These are phyloP conservation scores for Tilletia setariae DNA, from an alignment of 1,284 basidiomycete species.

Conservation along the genomic window DNA sequence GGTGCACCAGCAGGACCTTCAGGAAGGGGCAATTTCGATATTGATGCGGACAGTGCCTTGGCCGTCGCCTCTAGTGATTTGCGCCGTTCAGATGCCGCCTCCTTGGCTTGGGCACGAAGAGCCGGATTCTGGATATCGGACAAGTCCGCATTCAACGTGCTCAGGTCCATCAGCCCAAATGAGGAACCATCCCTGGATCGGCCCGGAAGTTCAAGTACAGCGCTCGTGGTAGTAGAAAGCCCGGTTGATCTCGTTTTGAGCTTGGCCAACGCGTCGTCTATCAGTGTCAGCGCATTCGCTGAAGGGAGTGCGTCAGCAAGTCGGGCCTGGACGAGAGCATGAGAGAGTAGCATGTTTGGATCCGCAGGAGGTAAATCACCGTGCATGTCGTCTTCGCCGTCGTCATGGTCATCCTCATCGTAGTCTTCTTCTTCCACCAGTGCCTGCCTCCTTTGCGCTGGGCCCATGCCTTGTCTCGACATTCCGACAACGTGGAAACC, in stretches of 20 bases:
- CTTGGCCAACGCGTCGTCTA: constrained; percentile 29
- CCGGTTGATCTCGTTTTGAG: constrained; percentile 17
- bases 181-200: too few relatives aligned
- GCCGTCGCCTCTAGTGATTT: too few relatives aligned
- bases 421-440: background rate
- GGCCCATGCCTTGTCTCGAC: too few relatives aligned
- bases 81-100: too few relatives aligned
- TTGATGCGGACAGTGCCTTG: too few relatives aligned
- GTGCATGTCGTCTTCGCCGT: constrained; percentile 22
- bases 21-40: too few relatives aligned
- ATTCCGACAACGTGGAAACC: background rate
- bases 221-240: background rate
- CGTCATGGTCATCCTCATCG: constrained; percentile 25
- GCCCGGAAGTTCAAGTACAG: too few relatives aligned
- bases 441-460: too few relatives aligned
- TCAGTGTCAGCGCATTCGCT: constrained; percentile 39
- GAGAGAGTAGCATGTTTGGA: constrained; percentile 46
- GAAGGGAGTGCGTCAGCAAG: constrained; percentile 42
- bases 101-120: background rate
- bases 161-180: constrained; percentile 22
- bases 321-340: constrained; percentile 47
- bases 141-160: constrained; percentile 30
- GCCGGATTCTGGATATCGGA: background rate
- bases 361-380: background rate
- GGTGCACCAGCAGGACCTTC: too few relatives aligned